Evolutionary conservation across 2,329 filamentous ascomycete species (phyloP).

Genomic region (Colletotrichum plurivorum): DNA sequence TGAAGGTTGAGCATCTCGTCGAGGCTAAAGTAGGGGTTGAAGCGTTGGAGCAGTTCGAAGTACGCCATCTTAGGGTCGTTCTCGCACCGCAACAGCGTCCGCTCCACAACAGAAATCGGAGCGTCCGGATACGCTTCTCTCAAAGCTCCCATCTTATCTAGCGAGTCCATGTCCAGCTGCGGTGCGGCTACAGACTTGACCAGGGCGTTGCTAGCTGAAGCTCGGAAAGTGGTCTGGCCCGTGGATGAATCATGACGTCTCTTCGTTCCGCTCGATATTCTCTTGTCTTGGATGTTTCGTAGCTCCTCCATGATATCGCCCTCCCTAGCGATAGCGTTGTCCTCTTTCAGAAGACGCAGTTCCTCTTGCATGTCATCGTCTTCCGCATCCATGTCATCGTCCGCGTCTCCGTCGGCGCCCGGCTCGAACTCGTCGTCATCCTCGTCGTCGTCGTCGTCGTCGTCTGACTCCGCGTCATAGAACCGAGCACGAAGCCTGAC

Average conservation of each 20-base stretch:
- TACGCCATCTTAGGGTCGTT: conserved; percentile 57
- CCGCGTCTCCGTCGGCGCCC: conserved; percentile 28
- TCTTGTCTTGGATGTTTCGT: conserved; percentile 18
- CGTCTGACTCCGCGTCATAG: conserved; percentile 48
- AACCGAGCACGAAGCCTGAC: conserved; percentile 49
- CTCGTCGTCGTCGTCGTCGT: conserved; percentile 44
- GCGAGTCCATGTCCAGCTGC: conserved; percentile 32
- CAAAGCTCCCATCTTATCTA: conserved; percentile 55
- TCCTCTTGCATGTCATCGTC: conserved; percentile 51
- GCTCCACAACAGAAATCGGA: conserved; percentile 52
- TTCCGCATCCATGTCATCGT: conserved; percentile 42
- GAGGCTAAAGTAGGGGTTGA: conserved; percentile 46
- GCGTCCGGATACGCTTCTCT: conserved; percentile 60
- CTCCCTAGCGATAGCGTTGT: conserved; percentile 51
- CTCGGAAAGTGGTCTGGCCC: not conserved
- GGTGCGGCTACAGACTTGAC: conserved; percentile 5
- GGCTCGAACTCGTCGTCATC: conserved; percentile 43
- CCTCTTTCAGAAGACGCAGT: conserved; percentile 58
- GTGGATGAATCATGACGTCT: not conserved
- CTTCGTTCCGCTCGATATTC: not conserved
- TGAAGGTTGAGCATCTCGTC: conserved; percentile 50
- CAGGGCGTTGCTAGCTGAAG: conserved; percentile 25
- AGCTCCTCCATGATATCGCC: conserved; percentile 41
- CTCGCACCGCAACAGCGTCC: conserved; percentile 50
- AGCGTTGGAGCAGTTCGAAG: conserved; percentile 48